phyloP scores from a whole-genome alignment of 1,284 basidiomycete species.

The Ceratobasidium sp. region DNA sequence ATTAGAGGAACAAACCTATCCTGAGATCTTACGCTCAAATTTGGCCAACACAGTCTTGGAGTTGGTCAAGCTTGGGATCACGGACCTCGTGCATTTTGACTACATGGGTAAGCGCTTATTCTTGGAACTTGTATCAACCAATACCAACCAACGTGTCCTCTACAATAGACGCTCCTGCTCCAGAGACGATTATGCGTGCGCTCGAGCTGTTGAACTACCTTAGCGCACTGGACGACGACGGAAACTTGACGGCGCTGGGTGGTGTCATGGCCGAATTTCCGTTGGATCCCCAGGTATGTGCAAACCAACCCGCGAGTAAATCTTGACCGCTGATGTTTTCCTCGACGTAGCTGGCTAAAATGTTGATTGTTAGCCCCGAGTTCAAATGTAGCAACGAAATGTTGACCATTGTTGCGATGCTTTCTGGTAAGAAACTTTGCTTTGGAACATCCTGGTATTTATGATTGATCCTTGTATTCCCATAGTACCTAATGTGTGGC shows the following conservation, averaged over 20 bases:
- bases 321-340: not conserved
- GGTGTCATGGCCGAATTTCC: slow-evolving; percentile 98
- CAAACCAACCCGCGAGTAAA: not conserved
- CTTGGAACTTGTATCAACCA: slow-evolving; percentile 20
- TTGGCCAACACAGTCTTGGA: slow-evolving; percentile 94
- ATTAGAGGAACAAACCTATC: slow-evolving; percentile 95
- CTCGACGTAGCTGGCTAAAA: slow-evolving; percentile 75
- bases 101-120: slow-evolving; percentile 67
- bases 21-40: slow-evolving; percentile 93
- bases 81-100: slow-evolving; percentile 90
- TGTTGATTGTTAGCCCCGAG: slow-evolving; percentile 92
- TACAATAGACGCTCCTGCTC: slow-evolving; percentile 83
- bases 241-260: slow-evolving; percentile 87
- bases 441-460: not conserved
- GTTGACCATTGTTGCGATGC: slow-evolving; percentile 93
- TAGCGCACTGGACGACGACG: slow-evolving; percentile 92
- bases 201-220: slow-evolving; percentile 94
- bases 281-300: slow-evolving; percentile 85
- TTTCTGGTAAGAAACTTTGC: slow-evolving; percentile 68
- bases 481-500: slow-evolving; percentile 90
- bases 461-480: slow-evolving; percentile 13
- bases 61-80: slow-evolving; percentile 91
- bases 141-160: slow-evolving; percentile 4
- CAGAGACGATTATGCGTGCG: slow-evolving; percentile 97
- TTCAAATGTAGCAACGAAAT: slow-evolving; percentile 98